Evolutionary conservation across 1,284 basidiomycete genomes (phyloP).

Genomic region (Lentinula novae-zelandiae): DNA sequence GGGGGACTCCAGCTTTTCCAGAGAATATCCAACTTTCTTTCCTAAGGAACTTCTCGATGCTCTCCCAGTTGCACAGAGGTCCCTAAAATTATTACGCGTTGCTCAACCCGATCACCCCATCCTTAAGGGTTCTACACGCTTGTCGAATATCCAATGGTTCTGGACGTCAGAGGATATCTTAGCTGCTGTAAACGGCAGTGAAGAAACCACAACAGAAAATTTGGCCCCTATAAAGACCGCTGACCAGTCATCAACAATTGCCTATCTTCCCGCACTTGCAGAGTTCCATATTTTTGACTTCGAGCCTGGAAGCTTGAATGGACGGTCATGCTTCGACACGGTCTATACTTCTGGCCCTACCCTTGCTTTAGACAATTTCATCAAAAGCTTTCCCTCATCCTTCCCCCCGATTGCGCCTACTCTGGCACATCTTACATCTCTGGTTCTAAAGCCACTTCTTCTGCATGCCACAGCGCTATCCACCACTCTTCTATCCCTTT

Average conservation of each 20-base stretch:
- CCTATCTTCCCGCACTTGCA: constrained; percentile 34
- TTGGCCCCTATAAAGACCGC: neutral
- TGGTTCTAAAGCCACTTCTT: constrained; percentile 56
- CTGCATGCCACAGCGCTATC: constrained; percentile 58
- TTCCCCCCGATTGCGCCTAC: constrained; percentile 65
- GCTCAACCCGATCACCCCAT: constrained; percentile 60
- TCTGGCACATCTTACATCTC: constrained; percentile 50
- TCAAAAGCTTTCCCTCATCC: constrained; percentile 49
- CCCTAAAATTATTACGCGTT: constrained; percentile 55
- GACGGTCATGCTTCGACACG: constrained; percentile 22
- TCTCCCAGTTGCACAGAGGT: constrained; percentile 60
- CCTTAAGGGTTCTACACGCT: constrained; percentile 28
- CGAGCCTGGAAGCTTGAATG: constrained; percentile 48
- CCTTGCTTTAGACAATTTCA: constrained; percentile 40
- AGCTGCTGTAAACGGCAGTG: constrained; percentile 19
- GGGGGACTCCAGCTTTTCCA: constrained; percentile 28
- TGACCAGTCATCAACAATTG: neutral
- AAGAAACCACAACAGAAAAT: neutral
- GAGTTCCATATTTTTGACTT: constrained; percentile 61
- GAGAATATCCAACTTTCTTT: constrained; percentile 60
- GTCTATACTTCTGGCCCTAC: constrained; percentile 25
- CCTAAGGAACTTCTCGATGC: constrained; percentile 42
- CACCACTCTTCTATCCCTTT: constrained; percentile 52
- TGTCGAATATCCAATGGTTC: constrained; percentile 52
- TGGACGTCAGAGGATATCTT: constrained; percentile 58